phyloP scores from a whole-genome alignment of 164 flowering plant species.

The Stephania japonica region DNA sequence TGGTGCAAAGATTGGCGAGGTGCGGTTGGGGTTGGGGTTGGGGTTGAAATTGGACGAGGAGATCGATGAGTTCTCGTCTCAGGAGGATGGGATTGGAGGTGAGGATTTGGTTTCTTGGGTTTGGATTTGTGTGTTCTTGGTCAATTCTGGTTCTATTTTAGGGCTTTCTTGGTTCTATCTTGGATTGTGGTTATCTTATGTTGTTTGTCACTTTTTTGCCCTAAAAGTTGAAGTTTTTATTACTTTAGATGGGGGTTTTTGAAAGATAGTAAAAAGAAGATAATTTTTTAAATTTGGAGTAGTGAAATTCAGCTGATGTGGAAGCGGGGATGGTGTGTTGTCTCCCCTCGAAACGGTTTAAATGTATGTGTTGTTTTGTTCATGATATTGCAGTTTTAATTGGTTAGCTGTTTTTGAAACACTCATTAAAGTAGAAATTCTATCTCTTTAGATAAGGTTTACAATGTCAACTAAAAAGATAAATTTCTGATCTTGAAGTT shows the following conservation, averaged over 20 bases:
- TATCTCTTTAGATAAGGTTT: too few relatives aligned
- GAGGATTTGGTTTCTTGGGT: not conserved
- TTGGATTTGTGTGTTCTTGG: not conserved
- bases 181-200: not conserved
- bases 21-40: not conserved
- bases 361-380: too few relatives aligned
- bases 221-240: not conserved
- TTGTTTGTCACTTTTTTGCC: not conserved
- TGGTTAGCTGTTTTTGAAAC: too few relatives aligned
- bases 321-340: not conserved
- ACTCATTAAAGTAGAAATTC: too few relatives aligned
- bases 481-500: not conserved
- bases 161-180: not conserved
- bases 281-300: not conserved
- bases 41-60: conserved; percentile 44
- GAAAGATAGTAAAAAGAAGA: not conserved
- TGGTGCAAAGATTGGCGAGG: not conserved
- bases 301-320: not conserved
- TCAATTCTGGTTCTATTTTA: not conserved
- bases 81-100: conserved; percentile 42
- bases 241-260: not conserved
- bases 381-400: too few relatives aligned
- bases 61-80: conserved; percentile 70
- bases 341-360: not conserved
- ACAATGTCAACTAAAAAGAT: too few relatives aligned